Conservation (phyloP, 2,329 filamentous ascomycete genomes). For the Zasmidium angulare region DNA sequence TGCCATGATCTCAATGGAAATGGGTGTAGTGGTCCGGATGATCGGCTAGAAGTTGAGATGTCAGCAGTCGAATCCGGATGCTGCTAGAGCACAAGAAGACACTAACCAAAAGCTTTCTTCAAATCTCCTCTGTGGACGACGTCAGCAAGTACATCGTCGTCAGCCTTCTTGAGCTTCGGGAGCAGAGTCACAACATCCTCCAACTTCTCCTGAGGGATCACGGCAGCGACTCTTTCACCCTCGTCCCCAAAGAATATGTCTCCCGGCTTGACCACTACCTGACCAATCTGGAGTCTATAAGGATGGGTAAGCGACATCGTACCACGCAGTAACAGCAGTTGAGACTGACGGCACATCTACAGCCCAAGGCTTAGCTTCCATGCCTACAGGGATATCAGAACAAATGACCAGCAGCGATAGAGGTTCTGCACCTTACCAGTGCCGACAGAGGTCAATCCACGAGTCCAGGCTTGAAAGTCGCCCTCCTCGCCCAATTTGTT, state of each 20-base stretch:
- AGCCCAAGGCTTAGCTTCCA: slow-evolving; percentile 57
- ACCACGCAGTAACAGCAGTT: background rate
- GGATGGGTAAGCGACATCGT: slow-evolving; percentile 4
- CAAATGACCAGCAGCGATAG: too few species aligned
- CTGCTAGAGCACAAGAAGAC: background rate
- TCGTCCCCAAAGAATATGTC: slow-evolving; percentile 71
- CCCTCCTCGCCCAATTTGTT: slow-evolving; percentile 49
- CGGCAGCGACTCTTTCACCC: slow-evolving; percentile 64
- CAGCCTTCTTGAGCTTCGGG: slow-evolving; percentile 47
- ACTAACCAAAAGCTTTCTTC: slow-evolving; percentile 61
- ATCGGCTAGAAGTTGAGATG: background rate
- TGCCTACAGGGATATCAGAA: too few species aligned
- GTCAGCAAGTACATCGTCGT: slow-evolving; percentile 53
- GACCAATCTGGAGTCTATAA: slow-evolving; percentile 36
- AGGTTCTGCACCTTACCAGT: background rate
- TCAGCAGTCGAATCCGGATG: background rate
- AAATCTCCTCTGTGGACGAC: slow-evolving; percentile 63
- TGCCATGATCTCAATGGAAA: background rate
- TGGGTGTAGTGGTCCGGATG: slow-evolving; percentile 1
- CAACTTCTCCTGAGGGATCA: slow-evolving; percentile 63
- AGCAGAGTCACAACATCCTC: slow-evolving; percentile 61
- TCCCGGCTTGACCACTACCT: slow-evolving; percentile 47
- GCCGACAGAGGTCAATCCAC: slow-evolving; percentile 58
- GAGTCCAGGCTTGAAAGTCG: slow-evolving; percentile 53
- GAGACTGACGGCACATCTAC: slow-evolving; percentile 36